Base-by-base conservation (phyloP, 106 monocot genomes). In the Phalaenopsis equestris region DNA sequence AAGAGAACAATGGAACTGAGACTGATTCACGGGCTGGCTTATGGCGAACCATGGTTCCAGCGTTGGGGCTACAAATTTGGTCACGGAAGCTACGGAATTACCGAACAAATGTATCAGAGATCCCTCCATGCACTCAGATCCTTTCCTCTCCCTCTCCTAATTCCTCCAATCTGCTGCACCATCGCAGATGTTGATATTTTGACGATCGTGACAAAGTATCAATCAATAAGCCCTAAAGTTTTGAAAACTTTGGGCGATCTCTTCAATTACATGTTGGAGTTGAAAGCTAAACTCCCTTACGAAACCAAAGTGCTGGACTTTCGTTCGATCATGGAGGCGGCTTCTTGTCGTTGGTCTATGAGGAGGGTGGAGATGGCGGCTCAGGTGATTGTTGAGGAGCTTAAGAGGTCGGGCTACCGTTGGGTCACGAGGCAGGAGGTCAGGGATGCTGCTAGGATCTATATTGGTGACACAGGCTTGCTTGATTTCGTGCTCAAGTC, bases 391-490 rank as follows among this genome's bases (percentile, higher is more conserved):
- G 94, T 98, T 9, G 81, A 85, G 15, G 81, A 88, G 47, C 88
- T 98, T 9, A 90, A 85, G 84, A 87, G 84, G 61, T 84, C 85
- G 4, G 85, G 84, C 48, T 48, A 42, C 37, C 80, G 83, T 12
- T 98, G 98, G 98, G 86, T 94, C 42, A 86, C 92, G 3, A 81
- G 98, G 75, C 98, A 98, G 56, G 92, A 98, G 49, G 88, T 95
- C n/a, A 76, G 95, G 68, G 95, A 92, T 43, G 89, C 90, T 0
- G 92, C 95, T 1, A 83, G 95, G 39, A 79, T 86, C 23, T 89
- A 90, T 76, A 87, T 95, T 10, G 95, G 95, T 16, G 95, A 95
- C 80, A 95, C 95, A 0, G 95, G 95, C 45, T 84, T 95, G 5
- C 86, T 95, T 0, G 95, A 95, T 75, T 95, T 84, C 79, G 95